Evolutionary conservation across 1,139 yeast species (phyloP).

Genomic region (Arxiozyma heterogenica): DNA sequence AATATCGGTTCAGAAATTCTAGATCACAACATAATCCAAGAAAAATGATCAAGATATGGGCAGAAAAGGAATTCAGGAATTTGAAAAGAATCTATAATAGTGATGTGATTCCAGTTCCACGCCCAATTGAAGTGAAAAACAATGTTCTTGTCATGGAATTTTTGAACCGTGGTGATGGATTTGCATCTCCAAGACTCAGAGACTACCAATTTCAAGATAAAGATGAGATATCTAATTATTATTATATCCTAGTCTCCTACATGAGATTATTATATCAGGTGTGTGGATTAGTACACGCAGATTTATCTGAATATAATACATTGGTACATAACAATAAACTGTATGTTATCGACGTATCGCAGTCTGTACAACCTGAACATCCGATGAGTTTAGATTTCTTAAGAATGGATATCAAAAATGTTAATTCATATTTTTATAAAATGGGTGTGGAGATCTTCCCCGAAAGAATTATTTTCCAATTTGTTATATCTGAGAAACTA

Average conservation of each 20-base stretch:
- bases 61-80: constrained; percentile 93
- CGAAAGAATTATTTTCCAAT: constrained; percentile 73
- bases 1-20: constrained; percentile 78
- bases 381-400: constrained; percentile 93
- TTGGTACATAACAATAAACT: constrained; percentile 75
- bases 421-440: constrained; percentile 73
- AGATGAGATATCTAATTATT: constrained; percentile 58
- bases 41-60: constrained; percentile 97
- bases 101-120: constrained; percentile 80
- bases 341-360: constrained; percentile 93
- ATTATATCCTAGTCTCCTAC: constrained; percentile 70
- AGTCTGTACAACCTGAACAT: constrained; percentile 95
- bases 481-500: constrained; percentile 43
- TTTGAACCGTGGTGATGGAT: constrained; percentile 55
- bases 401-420: constrained; percentile 95
- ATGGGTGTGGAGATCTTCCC: constrained; percentile 70
- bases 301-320: constrained; percentile 87
- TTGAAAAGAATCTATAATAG: constrained; percentile 67
- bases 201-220: constrained; percentile 65
- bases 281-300: constrained; percentile 92
- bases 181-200: constrained; percentile 71
- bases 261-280: constrained; percentile 82
- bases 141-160: constrained; percentile 96
- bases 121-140: constrained; percentile 76
- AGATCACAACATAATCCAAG: constrained; percentile 87